Evolutionary conservation across 257 asterid genomes (phyloP).

Genomic region (Phtheirospermum japonicum): DNA sequence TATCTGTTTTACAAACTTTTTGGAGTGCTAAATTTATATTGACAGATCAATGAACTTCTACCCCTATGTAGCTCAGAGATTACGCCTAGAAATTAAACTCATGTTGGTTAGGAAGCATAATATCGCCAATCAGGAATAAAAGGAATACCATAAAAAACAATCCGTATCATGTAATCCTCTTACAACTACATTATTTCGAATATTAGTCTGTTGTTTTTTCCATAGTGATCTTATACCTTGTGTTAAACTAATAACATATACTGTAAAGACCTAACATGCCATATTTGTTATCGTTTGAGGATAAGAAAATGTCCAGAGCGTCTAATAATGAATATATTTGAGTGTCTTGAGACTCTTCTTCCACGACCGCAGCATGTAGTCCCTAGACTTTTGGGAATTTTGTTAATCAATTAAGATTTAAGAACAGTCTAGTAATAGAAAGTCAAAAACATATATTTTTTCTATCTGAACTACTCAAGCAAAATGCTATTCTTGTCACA

Average conservation of each 20-base stretch:
- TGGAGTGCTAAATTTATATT: background rate
- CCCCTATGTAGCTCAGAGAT: constrained; percentile 17
- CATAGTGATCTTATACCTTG: background rate
- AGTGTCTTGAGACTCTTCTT: constrained; percentile 5
- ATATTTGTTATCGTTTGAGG: background rate
- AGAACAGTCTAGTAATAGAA: constrained; percentile 8
- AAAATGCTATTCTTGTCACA: background rate
- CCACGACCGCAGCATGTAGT: constrained; percentile 2
- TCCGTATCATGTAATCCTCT: background rate
- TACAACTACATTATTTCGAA: background rate
- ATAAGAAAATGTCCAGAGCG: background rate
- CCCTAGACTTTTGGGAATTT: background rate
- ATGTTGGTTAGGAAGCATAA: constrained; percentile 2
- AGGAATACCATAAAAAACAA: background rate
- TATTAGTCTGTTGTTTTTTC: constrained; percentile 1
- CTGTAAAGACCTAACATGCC: constrained; percentile 14
- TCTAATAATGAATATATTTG: background rate
- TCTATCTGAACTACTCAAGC: constrained; percentile 9
- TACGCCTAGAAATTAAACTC: constrained; percentile 7
- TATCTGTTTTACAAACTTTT: constrained; percentile 11
- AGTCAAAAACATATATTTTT: background rate
- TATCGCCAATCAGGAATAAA: constrained; percentile 8
- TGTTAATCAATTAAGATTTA: constrained; percentile 6
- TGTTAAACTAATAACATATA: background rate
- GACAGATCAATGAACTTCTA: constrained; percentile 1